Evolutionary conservation across 78 protist genomes (phyloP), one percentile per base, ranked within the genome.

Genomic region (Emiliania huxleyi): DNA sequence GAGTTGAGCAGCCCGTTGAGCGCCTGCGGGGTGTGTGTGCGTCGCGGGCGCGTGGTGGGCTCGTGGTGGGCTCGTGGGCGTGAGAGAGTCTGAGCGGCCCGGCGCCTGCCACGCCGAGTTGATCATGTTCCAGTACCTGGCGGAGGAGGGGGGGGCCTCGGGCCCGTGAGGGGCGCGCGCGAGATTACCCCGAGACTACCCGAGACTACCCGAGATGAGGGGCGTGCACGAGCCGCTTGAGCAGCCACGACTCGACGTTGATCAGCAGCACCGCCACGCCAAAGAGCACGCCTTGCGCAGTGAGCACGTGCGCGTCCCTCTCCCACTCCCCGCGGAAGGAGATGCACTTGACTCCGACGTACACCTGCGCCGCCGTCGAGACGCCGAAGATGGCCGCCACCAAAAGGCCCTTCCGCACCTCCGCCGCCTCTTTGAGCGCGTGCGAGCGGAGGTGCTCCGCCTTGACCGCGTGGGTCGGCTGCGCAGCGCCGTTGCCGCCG

Each of bases 81-180:
- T n/a, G n/a, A n/a, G n/a, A n/a, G n/a, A n/a, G n/a, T n/a, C n/a
- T n/a, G n/a, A n/a, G n/a, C n/a, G n/a, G n/a, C n/a, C n/a, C n/a
- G n/a, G 21, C 52, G 90, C 11, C 33, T 89, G 38, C 45, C 35
- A 89, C 35, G 91, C 3, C 42, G 0, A 2, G 29, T 89, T 46
- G 75, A 89, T 89, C 91, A 6, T 48, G 91, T 89, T 89, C 69
- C 81, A 71, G 81, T 62, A 62, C n/a, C n/a, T n/a, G n/a, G n/a
- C n/a, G n/a, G n/a, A n/a, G n/a, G n/a, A n/a, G n/a, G n/a, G n/a
- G n/a, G n/a, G n/a, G n/a, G n/a, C n/a, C n/a, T n/a, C n/a, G n/a
- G n/a, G n/a, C n/a, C n/a, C n/a, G n/a, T n/a, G n/a, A n/a, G n/a
- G n/a, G n/a, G n/a, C n/a, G n/a, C n/a, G n/a, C n/a, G n/a, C n/a